Base-by-base conservation (phyloP, 768 basidiomycete species). In the Phaffia australis region DNA sequence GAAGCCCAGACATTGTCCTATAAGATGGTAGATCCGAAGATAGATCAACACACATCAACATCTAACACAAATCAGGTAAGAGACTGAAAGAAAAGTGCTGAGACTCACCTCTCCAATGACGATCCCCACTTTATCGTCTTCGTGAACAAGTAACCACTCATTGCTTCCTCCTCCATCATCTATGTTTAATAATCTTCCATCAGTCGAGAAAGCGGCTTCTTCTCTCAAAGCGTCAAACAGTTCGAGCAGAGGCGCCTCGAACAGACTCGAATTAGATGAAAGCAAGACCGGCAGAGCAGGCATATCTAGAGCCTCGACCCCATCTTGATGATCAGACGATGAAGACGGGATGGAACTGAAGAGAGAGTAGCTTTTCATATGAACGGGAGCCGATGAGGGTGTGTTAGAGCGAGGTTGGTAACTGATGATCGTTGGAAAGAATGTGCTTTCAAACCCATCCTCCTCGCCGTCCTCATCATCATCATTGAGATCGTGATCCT, bases 101-200 rank as follows among this genome's bases (percentile, higher is more conserved):
- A 42, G 14, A 52, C 65, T 15, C 8, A 67, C 65, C 65, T 67
- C 66, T 52, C 66, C 66, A 35, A 67, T 51, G 14, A 27, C 30
- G 4, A 67, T 30, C 5, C 51, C 49, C 14, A 67, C 30, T 3
- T 55, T 55, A 21, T 67, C 66, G 60, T 62, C 56, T 27, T 46
- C 18, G 46, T 67, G 66, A 55, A 57, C 66, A 18, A 67, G 48
- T 19, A 67, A 60, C 66, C 66, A 67, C 27, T 67, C 66, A n/a
- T 52, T 51, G 23, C 55, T 67, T 6, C 66, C 66, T 9, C 52
- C 60, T 49, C 63, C 66, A 35, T 67, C 66, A 27, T 67, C 60
- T 25, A 67, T 60, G 18, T 19, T 29, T 29, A 57, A 6, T 11
- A 42, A 11, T 42, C 35, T 42, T 6, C 56, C 56, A 49, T 50